These are phyloP conservation scores for Senecio squalidus DNA, from an alignment of 140 eudicot genomes.

Conservation along the genomic window DNA sequence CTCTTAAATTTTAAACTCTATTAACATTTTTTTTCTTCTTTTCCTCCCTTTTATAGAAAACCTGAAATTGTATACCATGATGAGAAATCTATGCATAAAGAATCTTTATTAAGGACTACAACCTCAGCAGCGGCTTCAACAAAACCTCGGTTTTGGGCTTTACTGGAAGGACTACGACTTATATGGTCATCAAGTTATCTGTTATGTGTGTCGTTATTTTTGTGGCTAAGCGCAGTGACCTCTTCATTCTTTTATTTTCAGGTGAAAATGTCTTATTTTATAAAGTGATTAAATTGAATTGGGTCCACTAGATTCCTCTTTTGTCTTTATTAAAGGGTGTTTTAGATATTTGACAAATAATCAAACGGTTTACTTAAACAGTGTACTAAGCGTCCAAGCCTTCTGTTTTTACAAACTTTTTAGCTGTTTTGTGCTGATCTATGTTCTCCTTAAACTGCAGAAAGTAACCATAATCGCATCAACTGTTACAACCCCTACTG, in stretches of 20 bases:
- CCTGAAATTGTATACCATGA: constrained; percentile 37
- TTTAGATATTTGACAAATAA: neutral
- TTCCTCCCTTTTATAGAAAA: constrained; percentile 33
- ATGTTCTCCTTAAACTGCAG: constrained; percentile 31
- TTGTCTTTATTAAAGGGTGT: neutral
- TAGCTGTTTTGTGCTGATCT: constrained; percentile 7
- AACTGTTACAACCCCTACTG: constrained; percentile 63
- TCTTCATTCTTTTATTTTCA: constrained; percentile 93
- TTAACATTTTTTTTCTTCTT: neutral
- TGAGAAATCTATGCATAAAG: constrained; percentile 27
- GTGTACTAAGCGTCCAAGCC: constrained; percentile 6
- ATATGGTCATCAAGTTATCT: constrained; percentile 72
- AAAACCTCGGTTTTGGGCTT: constrained; percentile 65
- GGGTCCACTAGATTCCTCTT: neutral
- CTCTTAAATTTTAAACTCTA: neutral
- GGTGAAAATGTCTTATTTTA: constrained; percentile 35
- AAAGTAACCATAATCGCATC: constrained; percentile 78
- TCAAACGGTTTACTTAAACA: neutral
- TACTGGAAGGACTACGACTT: constrained; percentile 72
- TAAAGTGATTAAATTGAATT: neutral
- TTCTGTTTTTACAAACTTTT: neutral
- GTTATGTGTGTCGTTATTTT: constrained; percentile 58
- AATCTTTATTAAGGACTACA: constrained; percentile 32
- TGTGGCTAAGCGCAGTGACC: constrained; percentile 82
- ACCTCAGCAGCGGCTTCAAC: constrained; percentile 29